Conservation (phyloP, 257 asterid genomes). For the Solanum pinnatisectum region DNA sequence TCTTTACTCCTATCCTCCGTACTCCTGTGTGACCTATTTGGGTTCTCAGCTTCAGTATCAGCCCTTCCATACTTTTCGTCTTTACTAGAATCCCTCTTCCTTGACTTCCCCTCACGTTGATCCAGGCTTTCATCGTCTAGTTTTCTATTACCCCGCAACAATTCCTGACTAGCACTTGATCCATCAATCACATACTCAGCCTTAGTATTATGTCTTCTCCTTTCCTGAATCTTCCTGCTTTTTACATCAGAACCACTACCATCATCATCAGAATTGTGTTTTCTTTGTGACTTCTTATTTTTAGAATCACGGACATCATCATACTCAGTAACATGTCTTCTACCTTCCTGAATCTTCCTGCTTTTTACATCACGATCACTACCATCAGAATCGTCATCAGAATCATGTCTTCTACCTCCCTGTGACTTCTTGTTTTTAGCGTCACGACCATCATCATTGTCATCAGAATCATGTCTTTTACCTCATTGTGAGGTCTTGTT, state of each 20-base stretch:
- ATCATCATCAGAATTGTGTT: too few relatives aligned
- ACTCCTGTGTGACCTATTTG: conserved; percentile 12
- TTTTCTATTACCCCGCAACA: conserved; percentile 29
- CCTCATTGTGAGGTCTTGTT: neutral
- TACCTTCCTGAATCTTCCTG: too few relatives aligned
- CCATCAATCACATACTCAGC: conserved; percentile 1
- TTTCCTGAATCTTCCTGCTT: too few relatives aligned
- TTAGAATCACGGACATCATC: too few relatives aligned
- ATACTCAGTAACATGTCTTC: too few relatives aligned
- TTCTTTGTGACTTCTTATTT: too few relatives aligned
- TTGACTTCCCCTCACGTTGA: conserved; percentile 33
- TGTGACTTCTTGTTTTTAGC: neutral
- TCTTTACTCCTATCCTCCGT: conserved; percentile 15
- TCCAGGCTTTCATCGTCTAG: conserved; percentile 16
- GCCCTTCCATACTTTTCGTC: conserved; percentile 13
- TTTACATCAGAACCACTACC: too few relatives aligned
- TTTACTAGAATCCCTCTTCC: conserved; percentile 25
- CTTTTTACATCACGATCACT: neutral
- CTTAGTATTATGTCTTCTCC: neutral
- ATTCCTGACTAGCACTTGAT: conserved; percentile 21
- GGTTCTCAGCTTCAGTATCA: conserved; percentile 7
- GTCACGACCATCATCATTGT: conserved; percentile 1
- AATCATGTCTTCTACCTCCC: neutral
- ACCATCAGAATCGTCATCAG: conserved; percentile 1
- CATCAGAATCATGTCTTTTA: conserved; percentile 2